Evolutionary conservation across 352 stramenopile species (phyloP).

Genomic region (Globisporangium cederbergense): DNA sequence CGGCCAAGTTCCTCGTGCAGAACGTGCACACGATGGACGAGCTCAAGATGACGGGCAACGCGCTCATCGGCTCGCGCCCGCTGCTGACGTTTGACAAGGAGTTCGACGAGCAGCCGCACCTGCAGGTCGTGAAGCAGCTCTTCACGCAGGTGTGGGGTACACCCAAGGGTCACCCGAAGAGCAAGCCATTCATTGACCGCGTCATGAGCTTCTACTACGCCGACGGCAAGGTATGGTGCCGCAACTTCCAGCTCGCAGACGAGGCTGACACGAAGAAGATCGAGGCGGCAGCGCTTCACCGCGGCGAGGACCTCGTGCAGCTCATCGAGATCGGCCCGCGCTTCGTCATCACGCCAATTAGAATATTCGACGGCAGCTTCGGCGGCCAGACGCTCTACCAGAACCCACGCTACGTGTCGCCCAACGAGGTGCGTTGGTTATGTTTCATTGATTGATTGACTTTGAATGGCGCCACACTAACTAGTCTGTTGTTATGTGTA

Average conservation of each 20-base stretch:
- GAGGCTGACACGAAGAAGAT: conserved; percentile 92
- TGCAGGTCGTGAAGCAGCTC: conserved; percentile 96
- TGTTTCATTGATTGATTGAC: not conserved
- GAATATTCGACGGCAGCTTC: conserved; percentile 99
- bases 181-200: conserved; percentile 99
- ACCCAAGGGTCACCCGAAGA: conserved; percentile 98
- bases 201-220: conserved; percentile 97
- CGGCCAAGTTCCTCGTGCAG: conserved; percentile 96
- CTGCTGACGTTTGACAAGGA: conserved; percentile 97
- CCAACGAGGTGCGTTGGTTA: conserved; percentile 83
- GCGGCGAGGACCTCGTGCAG: conserved; percentile 89
- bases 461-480: not conserved
- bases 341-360: conserved; percentile 98
- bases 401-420: conserved; percentile 97
- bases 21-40: conserved; percentile 99
- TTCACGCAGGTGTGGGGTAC: conserved; percentile 95
- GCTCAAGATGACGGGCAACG: conserved; percentile 99
- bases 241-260: conserved; percentile 95
- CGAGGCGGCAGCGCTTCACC: conserved; percentile 75
- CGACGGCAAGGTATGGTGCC: conserved; percentile 96
- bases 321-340: conserved; percentile 99
- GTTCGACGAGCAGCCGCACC: conserved; percentile 90
- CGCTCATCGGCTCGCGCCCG: conserved; percentile 95
- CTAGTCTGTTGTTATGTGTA: conserved; percentile 10
- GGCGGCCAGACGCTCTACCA: conserved; percentile 97